These are phyloP conservation scores for Pyracantha coccinea DNA, from an alignment of 331 rosid species.

Conservation along the genomic window DNA sequence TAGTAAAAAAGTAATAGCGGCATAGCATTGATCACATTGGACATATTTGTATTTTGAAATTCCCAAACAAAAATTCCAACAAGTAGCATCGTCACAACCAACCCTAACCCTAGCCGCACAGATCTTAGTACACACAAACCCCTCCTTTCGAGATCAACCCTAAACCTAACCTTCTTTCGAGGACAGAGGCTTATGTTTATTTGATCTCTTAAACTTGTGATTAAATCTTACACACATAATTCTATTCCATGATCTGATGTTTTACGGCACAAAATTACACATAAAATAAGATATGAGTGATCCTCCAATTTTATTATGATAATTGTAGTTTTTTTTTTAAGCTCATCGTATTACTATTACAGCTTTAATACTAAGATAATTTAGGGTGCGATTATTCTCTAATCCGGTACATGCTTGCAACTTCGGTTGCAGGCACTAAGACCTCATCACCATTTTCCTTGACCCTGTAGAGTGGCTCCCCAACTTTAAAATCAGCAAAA, in stretches of 20 bases:
- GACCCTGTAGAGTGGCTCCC: constrained; percentile 24
- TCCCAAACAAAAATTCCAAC: too few species aligned
- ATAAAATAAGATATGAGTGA: not conserved
- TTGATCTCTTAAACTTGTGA: not conserved
- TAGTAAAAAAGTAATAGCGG: too few species aligned
- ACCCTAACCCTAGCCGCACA: too few species aligned
- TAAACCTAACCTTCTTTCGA: not conserved
- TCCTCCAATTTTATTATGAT: not conserved
- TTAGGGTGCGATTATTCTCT: not conserved
- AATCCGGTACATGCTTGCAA: not conserved
- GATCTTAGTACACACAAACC: too few species aligned
- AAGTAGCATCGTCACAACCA: too few species aligned
- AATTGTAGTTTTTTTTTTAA: not conserved
- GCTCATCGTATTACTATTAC: not conserved
- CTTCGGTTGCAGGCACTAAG: constrained; percentile 16
- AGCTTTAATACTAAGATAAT: not conserved
- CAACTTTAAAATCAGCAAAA: not conserved
- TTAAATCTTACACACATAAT: not conserved
- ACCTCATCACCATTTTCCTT: constrained; percentile 6
- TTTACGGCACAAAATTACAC: not conserved
- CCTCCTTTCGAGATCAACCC: too few species aligned
- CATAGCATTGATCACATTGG: too few species aligned
- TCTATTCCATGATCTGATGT: not conserved
- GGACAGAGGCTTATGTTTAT: not conserved
- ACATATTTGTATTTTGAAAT: too few species aligned